Evolutionary conservation across 2,329 filamentous ascomycete genomes (phyloP), one percentile per base, ranked within the genome.

Genomic region (Fusarium papillatum): DNA sequence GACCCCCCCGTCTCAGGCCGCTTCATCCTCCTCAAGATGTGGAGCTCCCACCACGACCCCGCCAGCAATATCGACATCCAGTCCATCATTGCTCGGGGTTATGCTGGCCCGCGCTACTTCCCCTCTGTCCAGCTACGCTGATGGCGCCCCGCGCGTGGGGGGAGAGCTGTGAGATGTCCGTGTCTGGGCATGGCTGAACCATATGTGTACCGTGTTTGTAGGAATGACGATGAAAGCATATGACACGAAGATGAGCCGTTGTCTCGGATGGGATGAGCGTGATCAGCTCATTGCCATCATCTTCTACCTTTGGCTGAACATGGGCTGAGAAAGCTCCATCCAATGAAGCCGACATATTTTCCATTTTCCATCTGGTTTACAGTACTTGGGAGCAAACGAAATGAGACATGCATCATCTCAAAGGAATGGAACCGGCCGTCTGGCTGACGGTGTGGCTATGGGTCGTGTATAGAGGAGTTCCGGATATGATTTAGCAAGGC

Each of bases 1-100:
- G 91, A 96, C 78, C 94, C 95, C 68, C 93, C 94, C 0, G 90
- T 97, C 71, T 95, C 94, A 14, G 95, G 94, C 7, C 91, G 95
- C 68, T 97, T 94, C 82, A 93, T 98, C 64, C 85, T 98, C 50
- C 87, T 98, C 74, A 98, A 98, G 87, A 91, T 98, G 82, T 98
- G 95, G 94, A 95, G 93, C 79, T 94, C 94, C 3, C 90, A 91
- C 70, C 90, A 91, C 31, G 91, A 93, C 60, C 88, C 90, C 6
- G 79, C 82, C 7, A 87, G 87, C 70, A 98, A 97, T 79, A 97
- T 98, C 75, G 95, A 98, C 81, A 95, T 98, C 46, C 94, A 98
- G 83, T 95, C 93, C 57, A 93, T 98, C 29, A 90, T 95, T 69
- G 94, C 93, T 2, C 93, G 94, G 80, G 96, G 96, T 0, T 98